Evolutionary conservation across 768 basidiomycete genomes (phyloP).

Genomic region (Phylloporus sp.): DNA sequence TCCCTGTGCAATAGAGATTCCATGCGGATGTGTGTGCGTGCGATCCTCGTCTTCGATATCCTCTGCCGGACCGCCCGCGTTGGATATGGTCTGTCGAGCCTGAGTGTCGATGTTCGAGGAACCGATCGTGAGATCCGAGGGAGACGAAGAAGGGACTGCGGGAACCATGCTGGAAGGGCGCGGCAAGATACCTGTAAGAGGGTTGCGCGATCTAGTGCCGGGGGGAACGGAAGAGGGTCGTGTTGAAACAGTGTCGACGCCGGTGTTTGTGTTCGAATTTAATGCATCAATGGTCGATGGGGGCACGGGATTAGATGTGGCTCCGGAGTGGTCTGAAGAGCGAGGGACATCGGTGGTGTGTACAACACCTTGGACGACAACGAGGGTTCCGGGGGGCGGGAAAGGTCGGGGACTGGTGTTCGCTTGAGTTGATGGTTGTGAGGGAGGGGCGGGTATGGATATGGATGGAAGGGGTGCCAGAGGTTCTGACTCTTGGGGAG

Average conservation of each 20-base stretch:
- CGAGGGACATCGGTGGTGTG: slow-evolving; percentile 67
- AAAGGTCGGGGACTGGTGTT: slow-evolving; percentile 40
- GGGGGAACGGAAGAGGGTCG: slow-evolving; percentile 24
- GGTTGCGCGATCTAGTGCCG: slow-evolving; percentile 30
- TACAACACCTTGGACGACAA: slow-evolving; percentile 80
- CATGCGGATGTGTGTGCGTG: slow-evolving; percentile 16
- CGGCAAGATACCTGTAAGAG: slow-evolving; percentile 37
- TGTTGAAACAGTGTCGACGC: slow-evolving; percentile 3
- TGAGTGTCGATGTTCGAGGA: slow-evolving; percentile 4
- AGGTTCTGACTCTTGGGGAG: slow-evolving; percentile 10
- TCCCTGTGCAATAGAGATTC: slow-evolving; percentile 23
- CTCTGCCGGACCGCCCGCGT: neutral
- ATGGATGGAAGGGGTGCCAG: slow-evolving; percentile 12
- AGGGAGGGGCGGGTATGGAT: slow-evolving; percentile 12
- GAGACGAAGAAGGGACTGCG: slow-evolving; percentile 7
- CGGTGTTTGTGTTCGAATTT: slow-evolving; percentile 5
- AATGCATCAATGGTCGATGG: slow-evolving; percentile 2
- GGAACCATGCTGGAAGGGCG: slow-evolving; percentile 33
- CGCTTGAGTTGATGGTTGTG: slow-evolving; percentile 21
- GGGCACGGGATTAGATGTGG: slow-evolving; percentile 9
- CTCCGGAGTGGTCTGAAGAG: slow-evolving; percentile 20
- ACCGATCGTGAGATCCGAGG: slow-evolving; percentile 4
- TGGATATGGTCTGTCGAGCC: neutral
- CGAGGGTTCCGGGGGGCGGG: slow-evolving; percentile 71
- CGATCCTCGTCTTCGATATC: slow-evolving; percentile 17